Base-by-base conservation (phyloP, 2,329 filamentous ascomycete species). In the Nakataea oryzae region DNA sequence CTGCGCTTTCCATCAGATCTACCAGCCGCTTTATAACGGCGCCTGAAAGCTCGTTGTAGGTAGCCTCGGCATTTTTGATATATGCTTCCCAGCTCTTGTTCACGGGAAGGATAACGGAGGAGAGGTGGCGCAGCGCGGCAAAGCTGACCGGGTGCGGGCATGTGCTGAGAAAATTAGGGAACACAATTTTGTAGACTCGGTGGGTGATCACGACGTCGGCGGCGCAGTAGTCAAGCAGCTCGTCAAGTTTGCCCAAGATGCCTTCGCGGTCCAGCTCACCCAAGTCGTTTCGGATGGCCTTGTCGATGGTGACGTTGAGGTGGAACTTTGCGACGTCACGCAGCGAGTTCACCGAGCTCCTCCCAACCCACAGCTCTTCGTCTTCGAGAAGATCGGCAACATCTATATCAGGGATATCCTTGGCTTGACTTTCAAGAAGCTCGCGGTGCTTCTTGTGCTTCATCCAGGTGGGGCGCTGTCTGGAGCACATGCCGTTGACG, bases 61-160 rank as follows among this genome's bases (percentile, higher is more conserved):
- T 96, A 0, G 85, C 86, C 71, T 99, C 95, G 0, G 95, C 88
- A 63, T 89, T 93, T 13, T 82, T 77, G 57, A 97, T 81, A 70
- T 99, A 99, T 1, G 85, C 78, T 64, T 93, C 84, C 96, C 96
- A 99, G 0, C 89, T 87, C 68, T 88, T 84, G 72, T 97, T 86
- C 57, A 97, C 89, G 0, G 95, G 95, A 9, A 99, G 78, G 58
- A 97, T 96, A 66, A 96, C 92, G 0, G 93, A 89, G 0, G 93
- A 92, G n/a, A 99, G 81, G 72, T 97, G 95, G 21, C 95, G 85
- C 24, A 99, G 80, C 2, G 95, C 95, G 2, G 91, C 93, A 70
- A 99, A 99, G 75, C 93, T 97, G 69, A 99, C 95, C 0, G 95
- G 95, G 74, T 99, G 96, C 0, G 95, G 95, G 70, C 95, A 99